Percentiles rank a stretch among this genome's conserved stretches.
These are phyloP conservation scores for Spongospora subterranea DNA, from an alignment of 208 protist genomes.

Conservation along the genomic window DNA sequence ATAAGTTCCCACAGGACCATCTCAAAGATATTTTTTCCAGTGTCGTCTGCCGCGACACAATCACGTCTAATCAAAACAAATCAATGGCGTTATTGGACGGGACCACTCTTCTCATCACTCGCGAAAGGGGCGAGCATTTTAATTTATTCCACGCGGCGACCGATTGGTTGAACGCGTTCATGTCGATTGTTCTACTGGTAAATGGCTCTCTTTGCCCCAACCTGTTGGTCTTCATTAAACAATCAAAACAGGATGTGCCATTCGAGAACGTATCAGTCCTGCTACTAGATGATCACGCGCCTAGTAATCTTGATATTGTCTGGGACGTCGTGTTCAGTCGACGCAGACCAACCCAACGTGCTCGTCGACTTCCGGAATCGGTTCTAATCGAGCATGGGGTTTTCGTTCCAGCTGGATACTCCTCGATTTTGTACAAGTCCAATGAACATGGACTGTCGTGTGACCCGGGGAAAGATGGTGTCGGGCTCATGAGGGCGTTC, in stretches of 20 bases:
- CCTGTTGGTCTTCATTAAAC: neutral
- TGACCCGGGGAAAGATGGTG: neutral
- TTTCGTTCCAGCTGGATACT: constrained; percentile 36
- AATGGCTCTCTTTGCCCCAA: neutral
- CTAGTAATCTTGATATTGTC: constrained; percentile 10
- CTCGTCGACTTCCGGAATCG: neutral
- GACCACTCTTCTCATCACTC: neutral
- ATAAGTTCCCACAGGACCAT: constrained; percentile 22
- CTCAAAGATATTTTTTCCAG: constrained; percentile 4
- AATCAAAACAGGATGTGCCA: neutral
- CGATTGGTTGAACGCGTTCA: constrained; percentile 45
- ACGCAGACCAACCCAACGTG: neutral
- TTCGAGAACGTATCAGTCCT: neutral
- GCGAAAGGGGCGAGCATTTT: constrained; percentile 19
- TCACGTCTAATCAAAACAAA: neutral
- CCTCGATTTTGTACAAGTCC: neutral
- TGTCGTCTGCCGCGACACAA: neutral
- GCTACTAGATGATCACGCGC: neutral
- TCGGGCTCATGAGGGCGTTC: neutral
- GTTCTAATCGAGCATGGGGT: neutral
- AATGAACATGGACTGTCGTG: neutral
- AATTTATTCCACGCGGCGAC: constrained; percentile 48
- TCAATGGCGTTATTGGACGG: neutral
- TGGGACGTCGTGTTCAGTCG: constrained; percentile 53
- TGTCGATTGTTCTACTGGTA: neutral